Base-by-base conservation (phyloP, 495 filamentous ascomycete species). In the Lepidopterella palustris region DNA sequence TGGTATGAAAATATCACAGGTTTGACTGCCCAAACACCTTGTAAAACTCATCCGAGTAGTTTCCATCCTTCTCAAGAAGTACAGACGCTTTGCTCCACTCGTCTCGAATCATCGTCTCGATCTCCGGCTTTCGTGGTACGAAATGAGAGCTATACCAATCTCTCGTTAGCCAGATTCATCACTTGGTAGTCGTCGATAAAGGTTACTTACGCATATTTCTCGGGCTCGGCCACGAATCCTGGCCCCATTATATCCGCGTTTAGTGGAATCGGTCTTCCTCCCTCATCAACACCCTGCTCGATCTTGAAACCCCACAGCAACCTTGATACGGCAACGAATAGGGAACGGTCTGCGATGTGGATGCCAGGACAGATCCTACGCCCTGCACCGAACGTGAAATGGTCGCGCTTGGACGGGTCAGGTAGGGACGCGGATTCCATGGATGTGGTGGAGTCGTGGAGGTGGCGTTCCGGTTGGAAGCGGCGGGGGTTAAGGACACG, bases 361-460 rank as follows among this genome's bases (percentile, higher is more conserved):
- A 69, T 67, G 26, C 70, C 68, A 2, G 63, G 60, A 57, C 71
- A 72, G 32, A 70, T 61, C 39, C 71, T 68, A 2, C 70, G 52
- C 25, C 71, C 70, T 0, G 62, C 67, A 24, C 71, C 71, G 53
- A 68, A 73, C 5, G 57, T 64, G 55, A 64, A 73, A 28, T 70
- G 64, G 49, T 73, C 71, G 21, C 71, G 60, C 8, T 57, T 54
- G 6, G 40, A 42, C 0, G 31, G 45, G 50, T 71, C 65, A 0
- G 62, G 49, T 10, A 59, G 31, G 11, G 45, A 25, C 4, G 65
- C 65, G 1, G 61, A 67, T 28, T 69, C 64, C 27, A 23, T 21
- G 2, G 54, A 40, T 8, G 54, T 56, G 11, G 18, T 27, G 9
- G 61, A 10, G 56, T 67, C 31, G 24, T 29, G 28, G 21, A 53